Conservation (phyloP, 371 early-diverging fungal species). For the Mucor irregularis region DNA sequence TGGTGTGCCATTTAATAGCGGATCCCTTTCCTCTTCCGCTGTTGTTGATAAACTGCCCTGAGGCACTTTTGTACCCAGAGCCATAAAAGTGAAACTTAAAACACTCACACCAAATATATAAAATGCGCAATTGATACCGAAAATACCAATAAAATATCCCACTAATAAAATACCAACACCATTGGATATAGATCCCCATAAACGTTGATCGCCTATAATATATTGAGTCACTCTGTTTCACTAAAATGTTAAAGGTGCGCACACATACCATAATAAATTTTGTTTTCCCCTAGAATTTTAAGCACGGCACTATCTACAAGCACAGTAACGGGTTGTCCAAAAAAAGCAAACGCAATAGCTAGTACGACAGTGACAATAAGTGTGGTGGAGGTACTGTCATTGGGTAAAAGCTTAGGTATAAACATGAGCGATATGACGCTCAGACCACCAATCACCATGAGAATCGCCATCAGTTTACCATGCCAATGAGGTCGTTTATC, state of each 20-base stretch:
- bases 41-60: neutral
- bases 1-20: constrained; percentile 10
- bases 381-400: neutral
- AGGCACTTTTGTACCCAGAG: constrained; percentile 7
- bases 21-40: neutral
- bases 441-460: constrained; percentile 35
- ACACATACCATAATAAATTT: constrained; percentile 43
- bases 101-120: constrained; percentile 44
- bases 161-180: constrained; percentile 37
- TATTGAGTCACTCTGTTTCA: neutral
- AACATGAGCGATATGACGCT: constrained; percentile 32
- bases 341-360: constrained; percentile 43
- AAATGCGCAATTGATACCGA: constrained; percentile 37
- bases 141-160: constrained; percentile 29
- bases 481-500: constrained; percentile 37
- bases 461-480: constrained; percentile 33
- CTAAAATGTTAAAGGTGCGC: too few species aligned
- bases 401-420: constrained; percentile 23
- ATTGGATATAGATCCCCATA: constrained; percentile 49
- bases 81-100: constrained; percentile 12
- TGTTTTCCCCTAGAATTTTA: constrained; percentile 43
- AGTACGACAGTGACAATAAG: constrained; percentile 20
- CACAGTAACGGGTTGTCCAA: constrained; percentile 37
- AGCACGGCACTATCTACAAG: constrained; percentile 45
- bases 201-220: constrained; percentile 40